Percentiles rank a stretch among this genome's conserved stretches.
Conservation (phyloP, 306 rosid genomes). For the Trifolium fragiferum region DNA sequence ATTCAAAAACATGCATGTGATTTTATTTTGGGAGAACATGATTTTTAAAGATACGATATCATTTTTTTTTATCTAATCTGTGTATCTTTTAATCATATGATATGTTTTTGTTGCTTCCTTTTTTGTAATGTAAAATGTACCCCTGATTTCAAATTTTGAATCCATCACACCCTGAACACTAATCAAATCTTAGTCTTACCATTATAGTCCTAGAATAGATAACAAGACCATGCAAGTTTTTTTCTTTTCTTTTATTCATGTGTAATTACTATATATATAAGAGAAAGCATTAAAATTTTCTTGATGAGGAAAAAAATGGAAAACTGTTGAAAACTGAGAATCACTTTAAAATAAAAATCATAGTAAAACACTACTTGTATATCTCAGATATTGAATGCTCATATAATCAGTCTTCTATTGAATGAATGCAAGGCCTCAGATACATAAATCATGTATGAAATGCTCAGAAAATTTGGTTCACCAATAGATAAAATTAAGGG, state of each 20-base stretch:
- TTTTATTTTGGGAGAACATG: too few species aligned
- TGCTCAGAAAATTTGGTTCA: slow-evolving; percentile 28
- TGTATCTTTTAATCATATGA: too few species aligned
- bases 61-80: too few species aligned
- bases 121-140: too few species aligned
- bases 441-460: slow-evolving; percentile 16
- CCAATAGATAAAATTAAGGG: slow-evolving; percentile 15
- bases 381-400: not conserved
- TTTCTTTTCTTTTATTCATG: too few species aligned
- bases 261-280: too few species aligned
- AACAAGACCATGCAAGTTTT: not conserved
- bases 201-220: not conserved
- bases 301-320: not conserved
- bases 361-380: slow-evolving; percentile 8
- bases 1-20: too few species aligned
- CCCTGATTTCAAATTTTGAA: too few species aligned
- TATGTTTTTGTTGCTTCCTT: too few species aligned
- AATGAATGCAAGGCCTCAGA: slow-evolving; percentile 30
- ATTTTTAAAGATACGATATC: too few species aligned
- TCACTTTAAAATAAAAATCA: not conserved
- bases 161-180: not conserved
- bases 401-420: not conserved
- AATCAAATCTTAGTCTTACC: not conserved
- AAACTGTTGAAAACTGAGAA: not conserved
- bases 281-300: too few species aligned